These are phyloP conservation scores for Leucaena leucocephala DNA, from an alignment of 306 rosid genomes.

Conservation along the genomic window DNA sequence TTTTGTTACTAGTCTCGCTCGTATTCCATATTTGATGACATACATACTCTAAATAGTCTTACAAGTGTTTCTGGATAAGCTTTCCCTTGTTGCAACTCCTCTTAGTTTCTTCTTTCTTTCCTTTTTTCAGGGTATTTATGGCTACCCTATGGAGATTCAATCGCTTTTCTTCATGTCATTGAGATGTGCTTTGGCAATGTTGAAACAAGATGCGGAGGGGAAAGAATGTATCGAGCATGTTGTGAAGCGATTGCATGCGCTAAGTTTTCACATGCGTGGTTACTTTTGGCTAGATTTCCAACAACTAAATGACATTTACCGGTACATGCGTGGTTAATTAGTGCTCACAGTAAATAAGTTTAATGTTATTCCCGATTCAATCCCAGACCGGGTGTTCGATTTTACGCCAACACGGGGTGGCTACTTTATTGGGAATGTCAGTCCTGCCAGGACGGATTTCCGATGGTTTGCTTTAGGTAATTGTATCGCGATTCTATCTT, in stretches of 20 bases:
- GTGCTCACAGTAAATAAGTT: slow-evolving; percentile 89
- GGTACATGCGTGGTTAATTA: slow-evolving; percentile 92
- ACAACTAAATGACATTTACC: slow-evolving; percentile 86
- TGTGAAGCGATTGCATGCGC: slow-evolving; percentile 81
- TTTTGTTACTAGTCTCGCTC: slow-evolving; percentile 9
- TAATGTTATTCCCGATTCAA: slow-evolving; percentile 91
- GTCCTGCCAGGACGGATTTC: slow-evolving; percentile 94
- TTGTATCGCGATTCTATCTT: slow-evolving; percentile 81
- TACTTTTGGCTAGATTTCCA: slow-evolving; percentile 94
- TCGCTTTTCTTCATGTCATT: slow-evolving; percentile 90
- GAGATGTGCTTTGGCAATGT: slow-evolving; percentile 72
- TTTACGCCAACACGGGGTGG: slow-evolving; percentile 91
- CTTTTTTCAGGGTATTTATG: slow-evolving; percentile 72
- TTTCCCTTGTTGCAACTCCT: slow-evolving; percentile 4
- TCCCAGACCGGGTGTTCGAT: slow-evolving; percentile 88
- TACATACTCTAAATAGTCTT: not conserved
- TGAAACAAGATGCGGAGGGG: slow-evolving; percentile 79
- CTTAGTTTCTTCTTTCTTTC: slow-evolving; percentile 13
- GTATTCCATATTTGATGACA: slow-evolving; percentile 22
- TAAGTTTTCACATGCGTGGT: slow-evolving; percentile 79
- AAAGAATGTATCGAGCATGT: slow-evolving; percentile 77
- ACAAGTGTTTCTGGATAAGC: not conserved
- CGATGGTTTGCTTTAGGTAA: slow-evolving; percentile 91
- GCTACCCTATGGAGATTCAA: slow-evolving; percentile 92
- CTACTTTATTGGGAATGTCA: slow-evolving; percentile 87